Conservation (phyloP, 768 basidiomycete genomes). For the Pleurotus pulmonarius region DNA sequence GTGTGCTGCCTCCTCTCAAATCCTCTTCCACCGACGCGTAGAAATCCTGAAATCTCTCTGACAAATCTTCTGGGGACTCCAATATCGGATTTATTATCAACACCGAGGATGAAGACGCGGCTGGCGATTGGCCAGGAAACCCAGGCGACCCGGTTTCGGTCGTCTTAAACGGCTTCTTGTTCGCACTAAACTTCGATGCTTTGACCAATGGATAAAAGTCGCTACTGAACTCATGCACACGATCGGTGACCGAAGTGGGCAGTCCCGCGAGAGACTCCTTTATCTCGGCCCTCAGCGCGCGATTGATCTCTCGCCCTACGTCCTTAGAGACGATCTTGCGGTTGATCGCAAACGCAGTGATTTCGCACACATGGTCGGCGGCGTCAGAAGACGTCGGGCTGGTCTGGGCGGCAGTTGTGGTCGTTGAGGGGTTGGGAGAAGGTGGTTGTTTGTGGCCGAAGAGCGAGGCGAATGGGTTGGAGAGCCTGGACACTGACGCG, state of each 20-base stretch:
- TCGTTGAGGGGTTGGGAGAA: slow-evolving; percentile 24
- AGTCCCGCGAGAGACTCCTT: slow-evolving; percentile 35
- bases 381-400: slow-evolving; percentile 23
- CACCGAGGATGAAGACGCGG: slow-evolving; percentile 5
- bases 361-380: slow-evolving; percentile 39
- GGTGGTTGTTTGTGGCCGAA: slow-evolving; percentile 45
- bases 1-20: slow-evolving; percentile 38
- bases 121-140: not conserved
- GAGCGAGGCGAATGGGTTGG: slow-evolving; percentile 79
- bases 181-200: slow-evolving; percentile 8
- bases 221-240: slow-evolving; percentile 50
- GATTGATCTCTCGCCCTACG: slow-evolving; percentile 49
- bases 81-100: slow-evolving; percentile 41
- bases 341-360: slow-evolving; percentile 60
- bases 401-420: slow-evolving; percentile 18
- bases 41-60: slow-evolving; percentile 65
- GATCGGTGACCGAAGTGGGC: slow-evolving; percentile 58
- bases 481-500: slow-evolving; percentile 41
- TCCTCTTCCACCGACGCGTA: slow-evolving; percentile 65
- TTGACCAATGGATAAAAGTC: slow-evolving; percentile 58
- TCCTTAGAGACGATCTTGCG: slow-evolving; percentile 49
- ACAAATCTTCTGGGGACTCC: slow-evolving; percentile 49
- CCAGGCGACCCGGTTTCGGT: not conserved
- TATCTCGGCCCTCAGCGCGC: slow-evolving; percentile 52
- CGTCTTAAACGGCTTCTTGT: slow-evolving; percentile 5